These are phyloP conservation scores for Boechera stricta DNA, from an alignment of 345 rosid species.

Conservation along the genomic window DNA sequence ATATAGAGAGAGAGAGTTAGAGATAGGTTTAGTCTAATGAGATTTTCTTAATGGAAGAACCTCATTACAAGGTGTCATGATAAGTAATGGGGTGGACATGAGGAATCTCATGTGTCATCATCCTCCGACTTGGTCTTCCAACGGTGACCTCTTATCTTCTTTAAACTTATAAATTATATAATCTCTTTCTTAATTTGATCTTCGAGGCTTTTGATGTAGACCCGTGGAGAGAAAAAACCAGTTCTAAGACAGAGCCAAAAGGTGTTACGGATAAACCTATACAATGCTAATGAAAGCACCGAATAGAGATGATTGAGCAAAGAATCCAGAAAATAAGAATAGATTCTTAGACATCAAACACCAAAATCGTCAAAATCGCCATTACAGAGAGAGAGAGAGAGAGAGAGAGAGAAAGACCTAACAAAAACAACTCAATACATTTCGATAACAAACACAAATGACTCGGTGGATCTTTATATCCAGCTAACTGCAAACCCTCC, in stretches of 20 bases:
- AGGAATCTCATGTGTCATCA: slow-evolving; percentile 25
- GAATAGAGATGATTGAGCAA: too few relatives aligned
- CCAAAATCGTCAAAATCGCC: too few relatives aligned
- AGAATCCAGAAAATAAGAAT: too few relatives aligned
- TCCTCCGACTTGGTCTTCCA: slow-evolving; percentile 33
- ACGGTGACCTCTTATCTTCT: slow-evolving; percentile 14
- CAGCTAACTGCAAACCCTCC: too few relatives aligned
- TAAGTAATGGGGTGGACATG: neutral
- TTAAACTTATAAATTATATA: neutral
- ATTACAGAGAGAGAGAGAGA: too few relatives aligned
- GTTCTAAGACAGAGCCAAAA: neutral
- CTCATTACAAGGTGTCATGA: neutral
- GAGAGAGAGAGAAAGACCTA: too few relatives aligned
- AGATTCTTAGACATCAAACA: too few relatives aligned
- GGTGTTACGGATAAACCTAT: too few relatives aligned
- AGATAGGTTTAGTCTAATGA: neutral
- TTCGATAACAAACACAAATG: too few relatives aligned
- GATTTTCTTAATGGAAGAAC: slow-evolving; percentile 1
- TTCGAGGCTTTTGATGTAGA: slow-evolving; percentile 16
- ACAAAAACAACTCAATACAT: too few relatives aligned
- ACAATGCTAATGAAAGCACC: too few relatives aligned
- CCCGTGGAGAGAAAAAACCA: slow-evolving; percentile 15
- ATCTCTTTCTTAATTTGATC: slow-evolving; percentile 8
- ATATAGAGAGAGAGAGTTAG: slow-evolving; percentile 11
- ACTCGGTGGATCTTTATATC: too few relatives aligned